These are phyloP conservation scores for Rhizoctonia solani DNA, from an alignment of 1,284 basidiomycete species.

Conservation along the genomic window DNA sequence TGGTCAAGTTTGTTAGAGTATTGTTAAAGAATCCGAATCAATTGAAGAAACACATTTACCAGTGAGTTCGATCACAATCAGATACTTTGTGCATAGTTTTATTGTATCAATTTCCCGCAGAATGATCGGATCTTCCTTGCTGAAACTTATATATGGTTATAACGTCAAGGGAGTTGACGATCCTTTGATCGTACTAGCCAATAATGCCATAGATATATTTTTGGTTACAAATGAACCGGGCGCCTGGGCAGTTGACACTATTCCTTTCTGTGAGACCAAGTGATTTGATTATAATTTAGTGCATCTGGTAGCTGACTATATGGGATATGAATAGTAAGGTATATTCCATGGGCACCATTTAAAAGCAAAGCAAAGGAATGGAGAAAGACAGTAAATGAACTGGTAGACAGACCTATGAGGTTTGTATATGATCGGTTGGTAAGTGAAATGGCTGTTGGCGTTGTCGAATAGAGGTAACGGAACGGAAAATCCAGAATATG, in stretches of 20 bases:
- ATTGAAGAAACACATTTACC: constrained; percentile 10
- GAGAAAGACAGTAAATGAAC: constrained; percentile 1
- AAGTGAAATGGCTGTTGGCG: neutral
- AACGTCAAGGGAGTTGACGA: neutral
- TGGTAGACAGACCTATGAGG: constrained; percentile 1
- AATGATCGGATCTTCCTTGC: neutral
- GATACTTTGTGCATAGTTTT: neutral
- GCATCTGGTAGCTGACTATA: neutral
- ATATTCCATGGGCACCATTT: constrained; percentile 24
- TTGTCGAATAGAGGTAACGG: neutral
- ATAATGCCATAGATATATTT: constrained; percentile 15
- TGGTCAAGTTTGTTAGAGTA: constrained; percentile 12
- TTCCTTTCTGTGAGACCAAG: constrained; percentile 1
- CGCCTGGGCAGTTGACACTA: neutral
- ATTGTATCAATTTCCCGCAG: neutral
- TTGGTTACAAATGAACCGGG: neutral
- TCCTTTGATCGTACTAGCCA: neutral
- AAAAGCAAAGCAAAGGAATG: constrained; percentile 1
- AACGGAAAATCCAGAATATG: neutral
- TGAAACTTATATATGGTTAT: constrained; percentile 25
- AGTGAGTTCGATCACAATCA: neutral
- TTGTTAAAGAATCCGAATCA: neutral
- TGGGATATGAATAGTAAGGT: no score
- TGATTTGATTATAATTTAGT: neutral
- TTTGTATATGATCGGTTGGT: neutral